A percentile compares a stretch with the other conserved stretches of the same genome.
phyloP scores from a whole-genome alignment of 345 rosid species.

The Pelargonium nanum region DNA sequence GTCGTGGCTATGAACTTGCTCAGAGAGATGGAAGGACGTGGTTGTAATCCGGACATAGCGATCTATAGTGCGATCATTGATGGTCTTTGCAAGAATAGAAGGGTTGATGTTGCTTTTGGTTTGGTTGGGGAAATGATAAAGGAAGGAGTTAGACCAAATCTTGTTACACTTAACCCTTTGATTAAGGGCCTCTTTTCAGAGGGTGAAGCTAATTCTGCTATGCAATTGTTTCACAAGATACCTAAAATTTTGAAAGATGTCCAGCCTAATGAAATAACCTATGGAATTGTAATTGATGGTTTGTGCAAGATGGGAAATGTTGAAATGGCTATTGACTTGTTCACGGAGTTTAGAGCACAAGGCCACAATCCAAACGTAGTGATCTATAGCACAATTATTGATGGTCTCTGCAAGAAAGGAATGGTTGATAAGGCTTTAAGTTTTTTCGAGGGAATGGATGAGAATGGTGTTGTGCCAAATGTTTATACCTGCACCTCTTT shows the following conservation, averaged over 20 bases:
- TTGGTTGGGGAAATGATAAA: constrained; percentile 11
- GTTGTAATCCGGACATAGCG: not conserved
- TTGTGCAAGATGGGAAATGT: not conserved
- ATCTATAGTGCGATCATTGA: not conserved
- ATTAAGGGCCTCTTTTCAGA: constrained; percentile 10
- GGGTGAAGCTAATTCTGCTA: constrained; percentile 15
- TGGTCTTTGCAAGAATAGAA: constrained; percentile 8
- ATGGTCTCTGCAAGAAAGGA: constrained; percentile 8
- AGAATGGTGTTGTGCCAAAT: constrained; percentile 14
- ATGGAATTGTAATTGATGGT: not conserved
- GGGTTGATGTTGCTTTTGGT: not conserved
- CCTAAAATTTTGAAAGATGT: too few relatives aligned
- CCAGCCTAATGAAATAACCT: constrained; percentile 1
- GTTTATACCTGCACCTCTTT: constrained; percentile 10
- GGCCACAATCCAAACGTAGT: constrained; percentile 1
- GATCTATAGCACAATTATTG: not conserved
- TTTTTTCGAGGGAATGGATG: constrained; percentile 8
- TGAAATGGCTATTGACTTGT: constrained; percentile 4
- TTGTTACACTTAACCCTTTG: constrained; percentile 11
- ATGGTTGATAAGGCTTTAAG: not conserved
- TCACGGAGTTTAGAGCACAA: constrained; percentile 13
- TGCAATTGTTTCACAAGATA: too few relatives aligned
- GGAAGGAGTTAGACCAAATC: constrained; percentile 12
- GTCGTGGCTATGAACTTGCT: constrained; percentile 17
- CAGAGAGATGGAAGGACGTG: constrained; percentile 14